Base-by-base conservation (phyloP, 441 rosid species). In the Arabidopsis hybrid region DNA sequence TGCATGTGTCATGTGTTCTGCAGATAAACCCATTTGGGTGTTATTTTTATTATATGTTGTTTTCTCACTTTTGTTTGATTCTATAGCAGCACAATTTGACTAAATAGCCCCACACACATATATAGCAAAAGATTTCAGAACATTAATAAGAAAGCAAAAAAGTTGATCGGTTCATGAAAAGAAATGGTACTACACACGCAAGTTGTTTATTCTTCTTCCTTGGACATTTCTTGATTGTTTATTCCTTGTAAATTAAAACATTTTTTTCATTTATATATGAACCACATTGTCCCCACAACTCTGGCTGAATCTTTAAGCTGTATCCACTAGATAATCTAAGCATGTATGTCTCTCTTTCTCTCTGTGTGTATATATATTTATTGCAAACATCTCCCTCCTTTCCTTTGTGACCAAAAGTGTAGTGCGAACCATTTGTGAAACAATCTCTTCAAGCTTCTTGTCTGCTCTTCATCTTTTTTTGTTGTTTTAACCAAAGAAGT, bases 1-100 rank as follows among this genome's bases (percentile, higher is more conserved):
- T 60, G 77, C 81, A 78, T 72, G 81, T 77, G 77, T 77, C 80
- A 77, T 66, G 80, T 77, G 77, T 78, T 66, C 46, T 72, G 77
- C 65, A 56, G 42, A 72, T 67, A 43, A n/a, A 34, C 73, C 73
- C 73, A 72, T 65, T 71, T 78, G 70, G 59, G 64, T 71, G 32
- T 72, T 51, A 60, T 21, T 21, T 77, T 40, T 63, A 62, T 63
- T 40, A 35, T 66, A 40, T 71, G 32, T 77, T 64, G 11, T 39
- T 68, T 55, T 62, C 42, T 62, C 50, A 7, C 49, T 60, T 62
- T 77, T 77, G 77, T 72, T 71, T 77, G 80, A 60, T 77, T 67
- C 77, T 67, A 0, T 35, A 38, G 74, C 81, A 72, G 77, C 77
- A 66, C 21, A 45, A 60, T 66, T 66, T 78, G 81, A 78, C 81